phyloP scores from a whole-genome alignment of 2,329 filamentous ascomycete species.

The Thielaviopsis ethacetica region DNA sequence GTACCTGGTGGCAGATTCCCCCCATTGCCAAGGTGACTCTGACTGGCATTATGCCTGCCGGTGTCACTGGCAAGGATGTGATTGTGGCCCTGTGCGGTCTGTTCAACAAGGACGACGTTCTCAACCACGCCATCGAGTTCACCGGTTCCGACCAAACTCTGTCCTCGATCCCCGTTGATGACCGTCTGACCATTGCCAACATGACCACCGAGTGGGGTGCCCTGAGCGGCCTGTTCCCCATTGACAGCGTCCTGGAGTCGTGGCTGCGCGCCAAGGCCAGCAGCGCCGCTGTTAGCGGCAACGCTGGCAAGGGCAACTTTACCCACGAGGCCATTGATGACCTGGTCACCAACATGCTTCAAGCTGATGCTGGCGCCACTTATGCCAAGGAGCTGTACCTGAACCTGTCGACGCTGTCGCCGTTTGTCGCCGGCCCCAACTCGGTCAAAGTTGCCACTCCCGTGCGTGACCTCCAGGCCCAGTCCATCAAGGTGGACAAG shows the following conservation, averaged over 20 bases:
- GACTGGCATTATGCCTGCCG: slow-evolving; percentile 55
- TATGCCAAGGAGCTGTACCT: slow-evolving; percentile 77
- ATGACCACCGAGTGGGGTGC: slow-evolving; percentile 78
- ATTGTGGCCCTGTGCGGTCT: slow-evolving; percentile 78
- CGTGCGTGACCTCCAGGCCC: slow-evolving; percentile 50
- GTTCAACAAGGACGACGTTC: slow-evolving; percentile 73
- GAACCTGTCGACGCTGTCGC: slow-evolving; percentile 67
- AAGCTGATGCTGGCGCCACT: slow-evolving; percentile 57
- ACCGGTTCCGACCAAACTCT: slow-evolving; percentile 65
- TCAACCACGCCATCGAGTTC: slow-evolving; percentile 87
- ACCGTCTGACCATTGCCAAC: slow-evolving; percentile 57
- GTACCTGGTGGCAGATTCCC: slow-evolving; percentile 81
- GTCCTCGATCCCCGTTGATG: slow-evolving; percentile 52
- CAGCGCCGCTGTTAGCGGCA: slow-evolving; percentile 42
- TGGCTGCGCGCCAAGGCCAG: slow-evolving; percentile 72
- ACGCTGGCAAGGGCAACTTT: slow-evolving; percentile 37
- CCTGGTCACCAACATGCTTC: slow-evolving; percentile 47
- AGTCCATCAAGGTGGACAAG: slow-evolving; percentile 65
- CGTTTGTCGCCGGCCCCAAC: slow-evolving; percentile 76
- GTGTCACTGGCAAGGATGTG: slow-evolving; percentile 85
- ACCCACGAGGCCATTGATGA: slow-evolving; percentile 58
- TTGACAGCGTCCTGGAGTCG: slow-evolving; percentile 51
- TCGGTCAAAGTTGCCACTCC: slow-evolving; percentile 79
- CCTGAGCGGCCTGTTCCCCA: slow-evolving; percentile 49
- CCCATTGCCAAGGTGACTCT: slow-evolving; percentile 69